phyloP scores from a whole-genome alignment of 805 yeast genomes.

The Lachancea meyersii region DNA sequence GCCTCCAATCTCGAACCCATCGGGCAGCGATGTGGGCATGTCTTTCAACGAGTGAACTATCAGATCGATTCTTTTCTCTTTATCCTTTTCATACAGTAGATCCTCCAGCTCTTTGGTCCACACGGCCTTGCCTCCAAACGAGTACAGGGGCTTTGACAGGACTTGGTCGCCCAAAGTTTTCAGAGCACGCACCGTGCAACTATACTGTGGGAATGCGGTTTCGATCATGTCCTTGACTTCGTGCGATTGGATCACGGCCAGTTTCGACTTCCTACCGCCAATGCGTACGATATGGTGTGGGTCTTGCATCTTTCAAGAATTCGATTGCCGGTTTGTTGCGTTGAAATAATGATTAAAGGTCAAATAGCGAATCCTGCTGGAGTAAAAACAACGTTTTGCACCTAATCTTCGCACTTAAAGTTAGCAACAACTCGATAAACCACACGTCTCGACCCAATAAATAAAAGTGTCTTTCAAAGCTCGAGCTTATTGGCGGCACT shows the following conservation, averaged over 20 bases:
- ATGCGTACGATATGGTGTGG: constrained; percentile 37
- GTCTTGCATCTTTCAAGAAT: not conserved
- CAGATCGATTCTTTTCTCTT: constrained; percentile 66
- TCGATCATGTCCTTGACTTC: constrained; percentile 59
- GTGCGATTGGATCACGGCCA: constrained; percentile 84
- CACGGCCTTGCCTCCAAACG: constrained; percentile 92
- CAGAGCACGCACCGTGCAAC: constrained; percentile 73
- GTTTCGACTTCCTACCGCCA: constrained; percentile 83
- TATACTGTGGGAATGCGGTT: constrained; percentile 52
- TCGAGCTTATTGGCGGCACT: no score
- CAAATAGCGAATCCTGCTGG: not conserved
- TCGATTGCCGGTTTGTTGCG: not conserved
- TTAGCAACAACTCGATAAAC: no score
- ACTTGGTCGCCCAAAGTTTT: constrained; percentile 88
- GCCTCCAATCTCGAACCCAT: constrained; percentile 84
- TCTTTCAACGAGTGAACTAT: constrained; percentile 93
- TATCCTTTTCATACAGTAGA: constrained; percentile 57
- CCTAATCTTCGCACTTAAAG: no score
- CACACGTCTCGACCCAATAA: no score
- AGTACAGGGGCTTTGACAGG: constrained; percentile 76
- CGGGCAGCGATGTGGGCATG: constrained; percentile 85
- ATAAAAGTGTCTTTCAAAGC: no score
- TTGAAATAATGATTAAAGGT: not conserved
- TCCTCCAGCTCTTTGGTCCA: constrained; percentile 96
- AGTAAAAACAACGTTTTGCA: no score